Conservation (phyloP, 2,329 filamentous ascomycete species). For the Xylaria hypoxylon region DNA sequence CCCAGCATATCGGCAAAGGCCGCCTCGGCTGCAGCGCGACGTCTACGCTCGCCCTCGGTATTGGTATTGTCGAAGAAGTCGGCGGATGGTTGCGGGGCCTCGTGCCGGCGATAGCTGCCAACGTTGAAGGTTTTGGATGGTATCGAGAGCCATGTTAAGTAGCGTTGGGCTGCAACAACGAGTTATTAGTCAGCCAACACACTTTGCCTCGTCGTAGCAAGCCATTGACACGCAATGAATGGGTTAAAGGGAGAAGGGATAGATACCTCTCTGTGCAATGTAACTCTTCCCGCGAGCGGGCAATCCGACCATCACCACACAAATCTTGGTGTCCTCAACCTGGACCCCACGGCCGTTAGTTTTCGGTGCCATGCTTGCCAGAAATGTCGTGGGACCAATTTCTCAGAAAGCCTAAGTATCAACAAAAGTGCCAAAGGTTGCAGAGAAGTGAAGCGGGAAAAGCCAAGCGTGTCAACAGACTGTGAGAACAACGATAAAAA, state of each 20-base stretch:
- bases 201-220: background rate
- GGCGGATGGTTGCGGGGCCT: slow-evolving; percentile 89
- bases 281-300: slow-evolving; percentile 96
- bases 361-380: slow-evolving; percentile 50
- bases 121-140: slow-evolving; percentile 97
- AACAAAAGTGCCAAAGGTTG: slow-evolving; percentile 35
- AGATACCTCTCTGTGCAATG: slow-evolving; percentile 93
- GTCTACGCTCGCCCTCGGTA: slow-evolving; percentile 87
- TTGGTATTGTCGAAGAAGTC: slow-evolving; percentile 97
- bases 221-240: slow-evolving; percentile 4
- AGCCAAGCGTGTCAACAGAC: slow-evolving; percentile 16
- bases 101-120: slow-evolving; percentile 90
- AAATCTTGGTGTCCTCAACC: slow-evolving; percentile 96
- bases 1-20: slow-evolving; percentile 93
- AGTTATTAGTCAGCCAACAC: slow-evolving; percentile 20
- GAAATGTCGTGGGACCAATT: slow-evolving; percentile 37
- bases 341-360: slow-evolving; percentile 79
- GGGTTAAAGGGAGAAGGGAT: slow-evolving; percentile 4
- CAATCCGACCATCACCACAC: slow-evolving; percentile 98
- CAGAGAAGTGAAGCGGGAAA: slow-evolving; percentile 18
- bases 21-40: slow-evolving; percentile 88
- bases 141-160: slow-evolving; percentile 96
- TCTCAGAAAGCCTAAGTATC: slow-evolving; percentile 41
- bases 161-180: slow-evolving; percentile 77
- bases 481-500: slow-evolving; percentile 12